These are phyloP conservation scores for Leccinum subtestaceum DNA, from an alignment of 768 basidiomycete genomes.

Conservation along the genomic window DNA sequence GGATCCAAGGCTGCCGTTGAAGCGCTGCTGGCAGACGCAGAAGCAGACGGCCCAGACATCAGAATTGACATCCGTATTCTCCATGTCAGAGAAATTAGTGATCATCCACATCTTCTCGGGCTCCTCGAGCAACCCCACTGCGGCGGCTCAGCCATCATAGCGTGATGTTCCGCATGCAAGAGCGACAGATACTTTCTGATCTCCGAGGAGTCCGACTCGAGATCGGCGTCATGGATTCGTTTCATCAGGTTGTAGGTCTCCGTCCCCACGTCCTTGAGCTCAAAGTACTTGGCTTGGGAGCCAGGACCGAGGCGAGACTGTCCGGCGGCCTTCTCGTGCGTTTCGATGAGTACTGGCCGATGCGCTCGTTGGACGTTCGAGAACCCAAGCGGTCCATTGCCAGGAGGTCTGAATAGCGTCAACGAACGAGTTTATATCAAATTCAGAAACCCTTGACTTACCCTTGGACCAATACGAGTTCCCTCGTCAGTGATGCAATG, in stretches of 20 bases:
- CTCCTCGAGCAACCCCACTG: conserved; percentile 27
- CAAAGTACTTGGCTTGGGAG: too few species aligned
- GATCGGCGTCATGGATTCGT: conserved; percentile 33
- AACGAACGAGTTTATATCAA: too few species aligned
- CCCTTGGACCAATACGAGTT: conserved; percentile 74
- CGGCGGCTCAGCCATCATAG: conserved; percentile 42
- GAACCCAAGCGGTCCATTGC: too few species aligned
- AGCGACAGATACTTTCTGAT: conserved; percentile 42
- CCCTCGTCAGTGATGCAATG: conserved; percentile 54
- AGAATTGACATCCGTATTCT: too few species aligned
- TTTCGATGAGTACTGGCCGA: too few species aligned
- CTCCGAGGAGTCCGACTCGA: conserved; percentile 35
- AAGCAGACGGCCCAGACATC: too few species aligned
- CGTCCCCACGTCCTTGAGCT: conserved; percentile 39
- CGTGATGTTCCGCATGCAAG: conserved; percentile 48
- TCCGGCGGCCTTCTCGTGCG: too few species aligned
- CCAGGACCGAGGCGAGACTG: too few species aligned
- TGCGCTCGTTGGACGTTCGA: too few species aligned
- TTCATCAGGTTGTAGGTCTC: conserved; percentile 49
- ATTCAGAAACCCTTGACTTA: conserved; percentile 26
- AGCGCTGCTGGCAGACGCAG: too few species aligned
- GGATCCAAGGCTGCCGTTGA: too few species aligned
- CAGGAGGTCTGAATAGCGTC: too few species aligned
- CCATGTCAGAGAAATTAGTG: background rate
- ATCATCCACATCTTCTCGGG: conserved; percentile 35